Evolutionary conservation across 2,329 filamentous ascomycete species (phyloP).

Genomic region (Neonectria hederae): DNA sequence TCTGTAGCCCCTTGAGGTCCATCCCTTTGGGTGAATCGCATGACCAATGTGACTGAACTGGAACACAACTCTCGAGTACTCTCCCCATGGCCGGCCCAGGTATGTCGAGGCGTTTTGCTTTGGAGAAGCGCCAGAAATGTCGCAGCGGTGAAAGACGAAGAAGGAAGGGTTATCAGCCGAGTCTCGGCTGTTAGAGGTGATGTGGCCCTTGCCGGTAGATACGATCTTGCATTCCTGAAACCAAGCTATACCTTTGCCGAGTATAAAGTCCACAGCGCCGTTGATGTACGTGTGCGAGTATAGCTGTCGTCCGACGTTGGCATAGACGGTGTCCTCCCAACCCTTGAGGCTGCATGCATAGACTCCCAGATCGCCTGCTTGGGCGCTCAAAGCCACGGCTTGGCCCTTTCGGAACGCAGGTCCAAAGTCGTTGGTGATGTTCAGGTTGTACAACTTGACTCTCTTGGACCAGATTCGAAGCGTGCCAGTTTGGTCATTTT

Average conservation of each 20-base stretch:
- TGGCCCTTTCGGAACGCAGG: not conserved
- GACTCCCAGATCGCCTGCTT: not conserved
- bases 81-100: slow-evolving; percentile 2
- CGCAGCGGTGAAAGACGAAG: slow-evolving; percentile 7
- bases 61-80: slow-evolving; percentile 5
- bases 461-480: not conserved
- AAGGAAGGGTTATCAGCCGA: not conserved
- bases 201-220: not conserved
- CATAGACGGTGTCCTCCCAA: slow-evolving; percentile 9
- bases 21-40: not conserved
- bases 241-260: slow-evolving; percentile 1
- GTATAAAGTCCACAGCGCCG: slow-evolving; percentile 9
- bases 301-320: slow-evolving; percentile 3
- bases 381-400: slow-evolving; percentile 3
- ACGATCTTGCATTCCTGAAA: slow-evolving; percentile 4
- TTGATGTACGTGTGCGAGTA: slow-evolving; percentile 2
- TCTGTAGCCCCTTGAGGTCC: not conserved
- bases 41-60: not conserved
- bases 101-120: not conserved
- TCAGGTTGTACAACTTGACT: slow-evolving; percentile 7
- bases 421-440: slow-evolving; percentile 1
- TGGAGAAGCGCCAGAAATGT: not conserved
- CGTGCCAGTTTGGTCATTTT: not conserved
- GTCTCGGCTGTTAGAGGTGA: slow-evolving; percentile 1
- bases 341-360: slow-evolving; percentile 1